phyloP scores from a whole-genome alignment of 305 asterid species.

The Stenogyne calaminthoides region DNA sequence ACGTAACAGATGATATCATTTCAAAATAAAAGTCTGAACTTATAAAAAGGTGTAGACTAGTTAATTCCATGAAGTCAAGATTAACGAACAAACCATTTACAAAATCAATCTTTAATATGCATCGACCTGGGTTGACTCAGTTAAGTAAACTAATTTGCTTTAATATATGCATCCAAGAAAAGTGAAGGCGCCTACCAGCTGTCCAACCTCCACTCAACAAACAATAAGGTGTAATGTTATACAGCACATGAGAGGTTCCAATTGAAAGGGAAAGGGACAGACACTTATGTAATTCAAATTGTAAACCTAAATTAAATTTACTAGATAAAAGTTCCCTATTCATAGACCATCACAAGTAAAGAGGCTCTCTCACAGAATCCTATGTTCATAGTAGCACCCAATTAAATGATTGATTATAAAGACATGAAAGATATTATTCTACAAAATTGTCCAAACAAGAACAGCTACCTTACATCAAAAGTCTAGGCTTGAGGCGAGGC shows the following conservation, averaged over 20 bases:
- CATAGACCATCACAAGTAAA: neutral
- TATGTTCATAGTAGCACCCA: conserved; percentile 16
- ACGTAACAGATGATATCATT: too few species aligned
- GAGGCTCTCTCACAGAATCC: conserved; percentile 27
- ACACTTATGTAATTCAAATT: conserved; percentile 15
- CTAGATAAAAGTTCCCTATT: neutral
- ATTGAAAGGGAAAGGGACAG: conserved; percentile 37
- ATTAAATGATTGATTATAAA: neutral
- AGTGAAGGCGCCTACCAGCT: conserved; percentile 18
- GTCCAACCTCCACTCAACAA: conserved; percentile 27
- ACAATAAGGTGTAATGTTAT: conserved; percentile 14
- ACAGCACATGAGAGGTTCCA: conserved; percentile 28
- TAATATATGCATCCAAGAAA: neutral
- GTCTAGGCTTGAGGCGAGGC: neutral
- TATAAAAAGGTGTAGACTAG: neutral
- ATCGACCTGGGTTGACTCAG: neutral
- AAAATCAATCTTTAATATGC: neutral
- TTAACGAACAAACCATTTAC: neutral
- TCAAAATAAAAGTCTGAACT: too few species aligned
- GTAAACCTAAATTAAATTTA: neutral
- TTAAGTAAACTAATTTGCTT: neutral
- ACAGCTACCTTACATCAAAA: conserved; percentile 8
- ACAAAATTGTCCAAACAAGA: conserved; percentile 8
- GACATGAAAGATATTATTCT: neutral
- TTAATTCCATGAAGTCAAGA: neutral